Percentiles rank a stretch among this genome's conserved stretches.
Evolutionary conservation across 2,329 filamentous ascomycete genomes (phyloP).

Genomic region (Camillea tinctor): DNA sequence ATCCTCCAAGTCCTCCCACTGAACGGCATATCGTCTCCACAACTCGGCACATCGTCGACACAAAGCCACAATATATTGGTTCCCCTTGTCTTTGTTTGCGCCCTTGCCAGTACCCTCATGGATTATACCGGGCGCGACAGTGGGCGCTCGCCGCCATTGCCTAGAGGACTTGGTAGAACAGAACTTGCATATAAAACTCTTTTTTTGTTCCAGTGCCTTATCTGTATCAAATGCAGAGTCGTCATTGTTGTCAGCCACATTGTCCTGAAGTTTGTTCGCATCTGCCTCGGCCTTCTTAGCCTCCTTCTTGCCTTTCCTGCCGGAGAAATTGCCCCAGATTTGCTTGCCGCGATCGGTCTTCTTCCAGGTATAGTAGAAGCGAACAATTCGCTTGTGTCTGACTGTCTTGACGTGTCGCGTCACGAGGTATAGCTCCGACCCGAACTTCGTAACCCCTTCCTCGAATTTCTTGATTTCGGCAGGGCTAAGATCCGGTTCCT

Average conservation of each 20-base stretch:
- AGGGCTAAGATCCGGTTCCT: slow-evolving; percentile 77
- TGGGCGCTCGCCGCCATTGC: slow-evolving; percentile 89
- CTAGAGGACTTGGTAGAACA: slow-evolving; percentile 76
- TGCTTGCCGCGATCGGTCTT: slow-evolving; percentile 82
- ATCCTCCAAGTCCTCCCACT: slow-evolving; percentile 93
- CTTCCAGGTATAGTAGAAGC: slow-evolving; percentile 98
- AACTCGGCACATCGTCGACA: slow-evolving; percentile 88
- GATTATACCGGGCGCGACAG: slow-evolving; percentile 68
- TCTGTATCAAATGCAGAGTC: slow-evolving; percentile 93
- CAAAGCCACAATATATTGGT: slow-evolving; percentile 74
- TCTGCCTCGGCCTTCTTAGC: slow-evolving; percentile 70
- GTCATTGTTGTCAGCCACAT: slow-evolving; percentile 87
- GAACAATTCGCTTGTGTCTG: slow-evolving; percentile 75
- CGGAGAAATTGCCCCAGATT: slow-evolving; percentile 86
- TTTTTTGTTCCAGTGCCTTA: slow-evolving; percentile 77
- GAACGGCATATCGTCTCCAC: slow-evolving; percentile 94
- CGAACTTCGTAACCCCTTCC: slow-evolving; percentile 84
- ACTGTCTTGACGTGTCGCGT: slow-evolving; percentile 84
- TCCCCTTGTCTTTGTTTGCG: slow-evolving; percentile 79
- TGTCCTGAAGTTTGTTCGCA: slow-evolving; percentile 77
- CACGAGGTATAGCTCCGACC: slow-evolving; percentile 83
- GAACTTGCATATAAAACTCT: slow-evolving; percentile 90
- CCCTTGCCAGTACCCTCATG: slow-evolving; percentile 63
- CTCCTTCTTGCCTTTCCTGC: slow-evolving; percentile 87
- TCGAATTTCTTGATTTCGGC: slow-evolving; percentile 88